These are phyloP conservation scores for Diplodia corticola DNA, from an alignment of 2,329 filamentous ascomycete species.

Conservation along the genomic window DNA sequence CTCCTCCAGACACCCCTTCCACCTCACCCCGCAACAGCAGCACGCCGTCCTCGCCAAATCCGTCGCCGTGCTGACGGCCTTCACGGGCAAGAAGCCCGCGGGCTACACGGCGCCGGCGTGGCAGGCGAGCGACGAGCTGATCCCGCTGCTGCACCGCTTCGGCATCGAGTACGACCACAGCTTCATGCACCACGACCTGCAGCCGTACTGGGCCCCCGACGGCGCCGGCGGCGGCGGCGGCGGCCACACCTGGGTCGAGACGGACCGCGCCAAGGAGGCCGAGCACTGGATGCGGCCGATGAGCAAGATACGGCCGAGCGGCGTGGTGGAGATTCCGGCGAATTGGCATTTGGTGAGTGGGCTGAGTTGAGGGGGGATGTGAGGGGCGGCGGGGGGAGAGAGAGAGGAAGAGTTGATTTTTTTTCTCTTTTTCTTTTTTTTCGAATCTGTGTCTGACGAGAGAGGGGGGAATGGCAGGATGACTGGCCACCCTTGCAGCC, in stretches of 20 bases:
- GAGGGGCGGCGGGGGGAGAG: no score
- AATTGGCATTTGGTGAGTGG: constrained; percentile 43
- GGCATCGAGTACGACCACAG: constrained; percentile 51
- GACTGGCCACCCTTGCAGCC: constrained; percentile 50
- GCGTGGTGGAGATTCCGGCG: constrained; percentile 48
- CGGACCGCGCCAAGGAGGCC: constrained; percentile 35
- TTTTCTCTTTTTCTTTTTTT: no score
- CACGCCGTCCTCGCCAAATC: constrained; percentile 40
- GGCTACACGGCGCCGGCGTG: constrained; percentile 50
- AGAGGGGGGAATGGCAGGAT: constrained; percentile 31
- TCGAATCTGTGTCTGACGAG: not conserved
- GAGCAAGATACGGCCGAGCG: constrained; percentile 33
- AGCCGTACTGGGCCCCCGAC: constrained; percentile 41
- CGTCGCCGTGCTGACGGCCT: constrained; percentile 42
- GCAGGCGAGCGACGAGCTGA: constrained; percentile 41
- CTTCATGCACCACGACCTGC: constrained; percentile 52
- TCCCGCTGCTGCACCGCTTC: constrained; percentile 44
- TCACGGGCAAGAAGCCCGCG: constrained; percentile 43
- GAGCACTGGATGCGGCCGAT: constrained; percentile 44
- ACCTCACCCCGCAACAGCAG: constrained; percentile 33
- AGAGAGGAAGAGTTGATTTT: no score
- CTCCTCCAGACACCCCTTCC: not conserved
- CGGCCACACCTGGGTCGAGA: constrained; percentile 32
- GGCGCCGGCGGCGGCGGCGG: no score
- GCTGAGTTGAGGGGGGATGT: not conserved